Percentiles rank a stretch among this genome's conserved stretches.
phyloP scores from a whole-genome alignment of 2,329 filamentous ascomycete species.

The Aspergillus ibericus region DNA sequence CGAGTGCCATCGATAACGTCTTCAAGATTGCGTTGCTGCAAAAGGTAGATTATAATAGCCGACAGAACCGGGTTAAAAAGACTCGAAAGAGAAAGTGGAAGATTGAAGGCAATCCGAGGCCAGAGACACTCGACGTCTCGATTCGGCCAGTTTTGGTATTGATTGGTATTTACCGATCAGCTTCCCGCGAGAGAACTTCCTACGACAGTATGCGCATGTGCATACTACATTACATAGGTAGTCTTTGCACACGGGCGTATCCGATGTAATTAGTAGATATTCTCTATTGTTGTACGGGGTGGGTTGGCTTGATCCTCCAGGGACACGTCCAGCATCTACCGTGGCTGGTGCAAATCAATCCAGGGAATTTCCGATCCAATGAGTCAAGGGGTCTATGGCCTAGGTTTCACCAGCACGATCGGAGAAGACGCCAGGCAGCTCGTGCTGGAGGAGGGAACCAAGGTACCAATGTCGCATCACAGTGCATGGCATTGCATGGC shows the following conservation, averaged over 20 bases:
- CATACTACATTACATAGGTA: no score
- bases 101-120: neutral
- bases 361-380: neutral
- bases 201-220: no score
- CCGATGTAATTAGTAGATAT: neutral
- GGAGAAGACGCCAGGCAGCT: neutral
- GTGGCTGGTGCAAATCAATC: neutral
- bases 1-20: neutral
- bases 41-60: neutral
- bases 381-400: neutral
- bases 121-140: neutral
- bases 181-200: neutral
- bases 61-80: neutral
- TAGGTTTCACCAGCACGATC: neutral
- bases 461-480: neutral
- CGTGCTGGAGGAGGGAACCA: neutral
- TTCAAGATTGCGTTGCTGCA: neutral
- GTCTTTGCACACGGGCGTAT: neutral
- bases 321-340: neutral
- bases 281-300: neutral
- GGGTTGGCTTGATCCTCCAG: neutral
- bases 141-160: neutral
- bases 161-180: neutral
- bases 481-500: constrained; percentile 6
- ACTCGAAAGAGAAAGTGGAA: neutral